Base-by-base conservation (phyloP, 225 moss, liverwort and hornwort species). In the Takakia lepidozioides region DNA sequence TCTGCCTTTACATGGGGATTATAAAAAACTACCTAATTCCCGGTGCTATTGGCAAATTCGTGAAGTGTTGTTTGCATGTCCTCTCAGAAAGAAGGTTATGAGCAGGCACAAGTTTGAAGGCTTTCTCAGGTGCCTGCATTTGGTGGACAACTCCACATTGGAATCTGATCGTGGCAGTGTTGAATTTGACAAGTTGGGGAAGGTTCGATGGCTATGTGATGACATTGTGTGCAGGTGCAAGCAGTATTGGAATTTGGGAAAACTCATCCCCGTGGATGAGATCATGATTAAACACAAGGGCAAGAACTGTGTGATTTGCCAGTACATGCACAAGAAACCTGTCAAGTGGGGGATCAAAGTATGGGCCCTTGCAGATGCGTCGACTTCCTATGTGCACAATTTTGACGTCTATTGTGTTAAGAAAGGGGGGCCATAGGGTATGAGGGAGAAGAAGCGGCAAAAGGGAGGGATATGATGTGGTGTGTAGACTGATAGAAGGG, bases 241-340 rank as follows among this genome's bases (percentile, higher is more conserved):
- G n/a, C n/a, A n/a, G n/a, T n/a, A n/a, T n/a, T n/a, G 42, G 19
- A 43, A 43, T 19, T 16, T 43, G 42, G 4, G 4, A 5, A 15
- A 43, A 43, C 15, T 43, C 4, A n/a, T 43, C 4, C n/a, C 42
- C 19, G n/a, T 43, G 19, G 42, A 43, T 16, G 42, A 43, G 15
- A 5, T 5, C 4, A 43, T 43, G 42, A 16, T 43, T 4, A 5
- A 19, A 16, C 19, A 43, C n/a, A 43, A 43, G 19, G 42, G 42
- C 15, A 43, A 43, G 42, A n/a, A 43, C 42, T 43, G 42, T 16
- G 16, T 19, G 4, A 43, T 43, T 6, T 19, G 42, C n/a, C 42
- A 43, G 42, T 43, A 43, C 42, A 43, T 43, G 42, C 42, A 7
- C 7, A 43, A 43, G 7, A 43, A 43, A 43, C n/a, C 42, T n/a